A percentile compares a stretch with the other conserved stretches of the same genome.
These are phyloP conservation scores for Haemoproteus tartakovskyi DNA, from an alignment of 169 alveolate genomes.

Conservation along the genomic window DNA sequence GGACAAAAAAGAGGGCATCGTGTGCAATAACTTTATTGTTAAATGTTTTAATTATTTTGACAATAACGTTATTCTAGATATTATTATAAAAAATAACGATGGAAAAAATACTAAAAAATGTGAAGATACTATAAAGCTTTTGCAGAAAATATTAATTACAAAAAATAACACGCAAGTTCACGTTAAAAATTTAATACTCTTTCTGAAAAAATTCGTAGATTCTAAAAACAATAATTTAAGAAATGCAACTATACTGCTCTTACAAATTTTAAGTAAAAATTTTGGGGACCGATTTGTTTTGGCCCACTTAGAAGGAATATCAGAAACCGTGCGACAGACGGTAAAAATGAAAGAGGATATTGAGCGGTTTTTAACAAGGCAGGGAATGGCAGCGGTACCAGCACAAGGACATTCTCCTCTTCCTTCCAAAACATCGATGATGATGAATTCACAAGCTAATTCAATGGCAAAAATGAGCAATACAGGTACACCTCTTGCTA, in stretches of 20 bases:
- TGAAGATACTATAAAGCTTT: slow-evolving; percentile 38
- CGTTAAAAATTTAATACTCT: slow-evolving; percentile 31
- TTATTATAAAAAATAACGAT: slow-evolving; percentile 16
- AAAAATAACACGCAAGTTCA: slow-evolving; percentile 11
- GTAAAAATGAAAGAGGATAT: slow-evolving; percentile 52
- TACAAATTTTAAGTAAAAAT: slow-evolving; percentile 41
- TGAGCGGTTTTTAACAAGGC: slow-evolving; percentile 27
- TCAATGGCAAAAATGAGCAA: no score
- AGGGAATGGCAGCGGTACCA: no score
- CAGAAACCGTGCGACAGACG: slow-evolving; percentile 22
- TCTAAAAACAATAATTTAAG: slow-evolving; percentile 46
- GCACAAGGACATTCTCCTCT: no score
- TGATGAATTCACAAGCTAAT: no score
- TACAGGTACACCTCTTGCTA: no score
- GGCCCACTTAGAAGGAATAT: slow-evolving; percentile 54
- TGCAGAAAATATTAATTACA: slow-evolving; percentile 26
- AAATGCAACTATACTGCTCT: slow-evolving; percentile 36
- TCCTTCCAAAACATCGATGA: no score
- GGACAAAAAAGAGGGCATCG: slow-evolving; percentile 32
- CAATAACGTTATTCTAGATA: slow-evolving; percentile 24
- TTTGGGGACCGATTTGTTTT: slow-evolving; percentile 45
- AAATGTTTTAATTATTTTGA: slow-evolving; percentile 50
- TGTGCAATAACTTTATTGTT: slow-evolving; percentile 33
- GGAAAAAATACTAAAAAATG: slow-evolving; percentile 42
- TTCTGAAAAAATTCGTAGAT: slow-evolving; percentile 56